Evolutionary conservation across 257 asterid species (phyloP).

Genomic region (Solanum sparsipilum): DNA sequence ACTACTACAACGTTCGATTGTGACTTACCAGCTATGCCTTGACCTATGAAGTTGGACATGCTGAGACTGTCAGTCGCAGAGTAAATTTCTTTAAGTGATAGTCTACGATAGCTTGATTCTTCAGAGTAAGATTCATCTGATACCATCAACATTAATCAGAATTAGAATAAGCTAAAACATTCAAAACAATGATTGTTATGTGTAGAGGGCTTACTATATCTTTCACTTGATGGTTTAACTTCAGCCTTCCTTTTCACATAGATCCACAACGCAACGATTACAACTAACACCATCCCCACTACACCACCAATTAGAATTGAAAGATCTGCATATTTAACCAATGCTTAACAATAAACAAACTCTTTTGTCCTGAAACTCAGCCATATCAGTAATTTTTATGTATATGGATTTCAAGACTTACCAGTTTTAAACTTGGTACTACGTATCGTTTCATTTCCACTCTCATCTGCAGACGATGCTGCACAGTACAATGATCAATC

Average conservation of each 20-base stretch:
- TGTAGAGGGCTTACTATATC: constrained; percentile 16
- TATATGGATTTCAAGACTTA: neutral
- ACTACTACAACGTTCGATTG: neutral
- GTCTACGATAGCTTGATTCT: constrained; percentile 20
- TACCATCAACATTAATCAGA: constrained; percentile 5
- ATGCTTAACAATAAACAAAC: neutral
- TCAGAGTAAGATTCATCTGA: constrained; percentile 13
- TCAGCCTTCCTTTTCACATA: constrained; percentile 15
- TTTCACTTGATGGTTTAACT: constrained; percentile 9
- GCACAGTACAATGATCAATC: neutral
- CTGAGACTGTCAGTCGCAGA: constrained; percentile 51
- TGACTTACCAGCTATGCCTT: constrained; percentile 66
- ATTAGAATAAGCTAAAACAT: neutral
- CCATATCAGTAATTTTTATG: neutral
- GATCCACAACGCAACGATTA: constrained; percentile 12
- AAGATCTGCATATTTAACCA: constrained; percentile 24
- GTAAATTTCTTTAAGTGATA: constrained; percentile 40
- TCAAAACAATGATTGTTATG: neutral
- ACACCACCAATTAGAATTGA: constrained; percentile 31
- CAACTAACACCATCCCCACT: constrained; percentile 16
- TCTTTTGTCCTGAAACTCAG: neutral
- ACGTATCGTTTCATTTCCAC: neutral
- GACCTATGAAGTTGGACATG: constrained; percentile 64
- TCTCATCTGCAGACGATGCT: neutral
- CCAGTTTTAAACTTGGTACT: neutral